Conservation (phyloP, 495 filamentous ascomycete species). For the Oidiodendron maius region DNA sequence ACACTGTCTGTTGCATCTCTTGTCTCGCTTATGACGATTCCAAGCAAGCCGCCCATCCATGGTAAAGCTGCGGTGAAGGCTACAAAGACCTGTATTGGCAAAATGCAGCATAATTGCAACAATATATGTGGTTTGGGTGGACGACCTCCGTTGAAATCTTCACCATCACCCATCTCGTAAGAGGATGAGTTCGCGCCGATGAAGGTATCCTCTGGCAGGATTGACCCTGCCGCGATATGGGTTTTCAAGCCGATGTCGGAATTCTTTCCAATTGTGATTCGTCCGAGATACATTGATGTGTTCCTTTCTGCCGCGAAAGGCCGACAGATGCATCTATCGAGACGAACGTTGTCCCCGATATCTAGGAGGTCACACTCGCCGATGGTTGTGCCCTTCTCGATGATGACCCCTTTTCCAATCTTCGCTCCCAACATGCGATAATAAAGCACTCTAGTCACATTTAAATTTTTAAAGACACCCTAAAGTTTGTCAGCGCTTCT, state of each 20-base stretch:
- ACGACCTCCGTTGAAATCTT: slow-evolving; percentile 32
- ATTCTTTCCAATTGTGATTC: slow-evolving; percentile 33
- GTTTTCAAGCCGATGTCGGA: slow-evolving; percentile 31
- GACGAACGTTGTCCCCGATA: slow-evolving; percentile 32
- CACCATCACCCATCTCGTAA: slow-evolving; percentile 35
- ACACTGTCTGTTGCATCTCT: no score
- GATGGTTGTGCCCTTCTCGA: slow-evolving; percentile 24
- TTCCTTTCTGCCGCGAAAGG: slow-evolving; percentile 41
- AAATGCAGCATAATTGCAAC: slow-evolving; percentile 18
- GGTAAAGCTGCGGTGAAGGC: no score
- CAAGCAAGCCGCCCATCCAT: no score
- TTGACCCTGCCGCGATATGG: slow-evolving; percentile 35
- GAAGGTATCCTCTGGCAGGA: slow-evolving; percentile 31
- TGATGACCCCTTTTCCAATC: slow-evolving; percentile 33
- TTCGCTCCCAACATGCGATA: slow-evolving; percentile 36
- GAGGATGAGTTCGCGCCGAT: slow-evolving; percentile 42
- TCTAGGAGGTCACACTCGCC: slow-evolving; percentile 42
- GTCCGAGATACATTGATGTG: slow-evolving; percentile 39
- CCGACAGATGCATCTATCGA: slow-evolving; percentile 32
- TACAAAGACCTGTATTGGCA: slow-evolving; percentile 26
- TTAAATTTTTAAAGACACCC: slow-evolving; percentile 29
- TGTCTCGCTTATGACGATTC: no score
- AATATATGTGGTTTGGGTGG: slow-evolving; percentile 13
- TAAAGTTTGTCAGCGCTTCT: slow-evolving; percentile 12
- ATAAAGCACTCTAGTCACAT: slow-evolving; percentile 30